These are phyloP conservation scores for Begonia peltatifolia DNA, from an alignment of 306 rosid genomes.

Conservation along the genomic window DNA sequence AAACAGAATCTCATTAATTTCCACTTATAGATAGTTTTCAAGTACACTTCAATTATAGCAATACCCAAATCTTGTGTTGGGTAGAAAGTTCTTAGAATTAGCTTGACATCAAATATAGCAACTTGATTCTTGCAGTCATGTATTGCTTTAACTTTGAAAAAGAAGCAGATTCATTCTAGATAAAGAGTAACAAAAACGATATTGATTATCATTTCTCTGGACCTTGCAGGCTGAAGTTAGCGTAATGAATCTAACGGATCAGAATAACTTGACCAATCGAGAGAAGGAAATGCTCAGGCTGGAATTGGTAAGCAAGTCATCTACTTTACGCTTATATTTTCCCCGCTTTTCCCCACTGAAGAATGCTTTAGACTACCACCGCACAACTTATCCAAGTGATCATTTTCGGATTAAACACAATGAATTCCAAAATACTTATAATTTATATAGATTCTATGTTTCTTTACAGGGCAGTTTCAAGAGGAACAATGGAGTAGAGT, in stretches of 20 bases:
- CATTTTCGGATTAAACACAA: background rate
- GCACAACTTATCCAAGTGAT: background rate
- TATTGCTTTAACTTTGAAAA: too few species aligned
- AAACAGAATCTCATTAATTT: too few species aligned
- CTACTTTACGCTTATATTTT: background rate
- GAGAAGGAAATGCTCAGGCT: slow-evolving; percentile 49
- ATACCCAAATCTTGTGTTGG: too few species aligned
- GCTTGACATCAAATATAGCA: too few species aligned
- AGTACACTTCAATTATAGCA: too few species aligned
- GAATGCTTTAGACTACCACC: background rate
- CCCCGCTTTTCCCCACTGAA: background rate
- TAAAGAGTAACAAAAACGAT: background rate
- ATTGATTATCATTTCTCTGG: background rate
- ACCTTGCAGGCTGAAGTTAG: slow-evolving; percentile 53
- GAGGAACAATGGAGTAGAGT: slow-evolving; percentile 30
- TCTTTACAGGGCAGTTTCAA: slow-evolving; percentile 48
- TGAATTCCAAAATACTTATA: slow-evolving; percentile 2
- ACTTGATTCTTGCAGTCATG: too few species aligned
- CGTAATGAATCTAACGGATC: slow-evolving; percentile 47
- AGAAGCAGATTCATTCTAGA: too few species aligned
- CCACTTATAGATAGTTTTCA: too few species aligned
- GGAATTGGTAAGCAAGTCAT: slow-evolving; percentile 45
- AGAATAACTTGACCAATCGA: slow-evolving; percentile 24
- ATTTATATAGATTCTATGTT: slow-evolving; percentile 1
- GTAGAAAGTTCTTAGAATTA: too few species aligned